Evolutionary conservation across 768 basidiomycete genomes (phyloP).

Genomic region (Kwoniella europaea): DNA sequence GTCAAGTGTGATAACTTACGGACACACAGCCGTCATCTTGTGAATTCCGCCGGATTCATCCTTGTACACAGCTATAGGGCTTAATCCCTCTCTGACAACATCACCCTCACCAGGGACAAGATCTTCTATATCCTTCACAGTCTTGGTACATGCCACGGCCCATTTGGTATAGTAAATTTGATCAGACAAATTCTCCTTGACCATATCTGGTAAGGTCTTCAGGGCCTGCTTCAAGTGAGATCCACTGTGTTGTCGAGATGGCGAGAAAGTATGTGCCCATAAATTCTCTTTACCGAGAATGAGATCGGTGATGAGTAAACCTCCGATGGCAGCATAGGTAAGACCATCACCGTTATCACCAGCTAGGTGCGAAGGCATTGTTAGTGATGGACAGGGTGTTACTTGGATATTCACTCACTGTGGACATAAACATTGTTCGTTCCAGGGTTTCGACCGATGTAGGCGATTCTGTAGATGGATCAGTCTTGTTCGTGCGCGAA

Average conservation of each 20-base stretch:
- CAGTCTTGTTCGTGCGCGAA: neutral
- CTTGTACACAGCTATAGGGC: conserved; percentile 35
- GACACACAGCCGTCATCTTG: conserved; percentile 42
- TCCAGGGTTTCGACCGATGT: conserved; percentile 36
- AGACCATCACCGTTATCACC: conserved; percentile 41
- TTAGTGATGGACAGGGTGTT: neutral
- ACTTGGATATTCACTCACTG: conserved; percentile 16
- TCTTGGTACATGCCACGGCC: conserved; percentile 33
- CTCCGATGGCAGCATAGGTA: conserved; percentile 37
- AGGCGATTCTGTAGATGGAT: conserved; percentile 22
- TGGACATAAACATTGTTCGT: conserved; percentile 33
- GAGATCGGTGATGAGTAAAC: conserved; percentile 29
- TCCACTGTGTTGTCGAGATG: conserved; percentile 33
- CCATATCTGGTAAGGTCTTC: conserved; percentile 23
- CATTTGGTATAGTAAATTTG: conserved; percentile 37
- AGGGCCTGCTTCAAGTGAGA: conserved; percentile 24
- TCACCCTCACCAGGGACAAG: conserved; percentile 35
- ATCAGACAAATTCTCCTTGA: conserved; percentile 36
- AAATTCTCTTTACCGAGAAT: conserved; percentile 30
- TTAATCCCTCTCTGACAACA: conserved; percentile 32
- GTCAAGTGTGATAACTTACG: conserved; percentile 21
- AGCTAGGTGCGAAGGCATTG: conserved; percentile 13
- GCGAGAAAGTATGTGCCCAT: conserved; percentile 33
- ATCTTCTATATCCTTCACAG: conserved; percentile 37
- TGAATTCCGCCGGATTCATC: conserved; percentile 30